phyloP scores from a whole-genome alignment of 2,329 filamentous ascomycete genomes.

The Rhynchosporium agropyri region DNA sequence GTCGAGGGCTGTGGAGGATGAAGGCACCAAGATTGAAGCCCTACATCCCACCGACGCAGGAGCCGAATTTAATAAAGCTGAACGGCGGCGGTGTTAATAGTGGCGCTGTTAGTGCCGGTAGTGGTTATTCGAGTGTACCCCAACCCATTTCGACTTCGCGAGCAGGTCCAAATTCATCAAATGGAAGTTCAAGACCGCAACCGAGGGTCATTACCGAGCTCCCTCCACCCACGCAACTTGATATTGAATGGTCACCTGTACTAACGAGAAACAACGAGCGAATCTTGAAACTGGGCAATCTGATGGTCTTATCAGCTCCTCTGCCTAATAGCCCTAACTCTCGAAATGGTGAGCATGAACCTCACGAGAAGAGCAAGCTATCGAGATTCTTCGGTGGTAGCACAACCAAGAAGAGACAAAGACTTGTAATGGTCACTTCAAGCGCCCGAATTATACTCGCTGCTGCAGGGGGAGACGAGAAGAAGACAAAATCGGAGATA shows the following conservation, averaged over 20 bases:
- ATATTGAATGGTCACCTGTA: constrained; percentile 98
- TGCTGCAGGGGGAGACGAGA: constrained; percentile 90
- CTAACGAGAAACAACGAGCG: constrained; percentile 88
- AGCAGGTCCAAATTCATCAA: constrained; percentile 43
- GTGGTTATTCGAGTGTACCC: constrained; percentile 42
- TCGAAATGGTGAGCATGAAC: constrained; percentile 68
- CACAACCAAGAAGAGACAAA: constrained; percentile 88
- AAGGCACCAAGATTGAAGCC: constrained; percentile 86
- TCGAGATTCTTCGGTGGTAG: constrained; percentile 91
- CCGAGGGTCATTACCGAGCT: constrained; percentile 90
- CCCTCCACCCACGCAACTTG: constrained; percentile 92
- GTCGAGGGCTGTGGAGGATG: constrained; percentile 81
- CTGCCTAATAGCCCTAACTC: constrained; percentile 73
- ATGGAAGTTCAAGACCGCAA: constrained; percentile 58
- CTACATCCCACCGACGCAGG: constrained; percentile 76
- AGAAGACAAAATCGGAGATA: constrained; percentile 90
- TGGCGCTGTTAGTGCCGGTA: too few species aligned
- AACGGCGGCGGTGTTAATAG: constrained; percentile 47
- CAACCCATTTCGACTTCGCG: constrained; percentile 38
- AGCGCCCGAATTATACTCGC: constrained; percentile 88
- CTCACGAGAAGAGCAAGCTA: constrained; percentile 90
- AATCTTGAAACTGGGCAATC: constrained; percentile 90
- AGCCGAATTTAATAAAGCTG: constrained; percentile 74
- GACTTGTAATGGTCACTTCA: constrained; percentile 93
- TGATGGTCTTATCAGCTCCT: constrained; percentile 80